These are phyloP conservation scores for Gelatoporia subvermispora DNA, from an alignment of 768 basidiomycete genomes.

Conservation along the genomic window DNA sequence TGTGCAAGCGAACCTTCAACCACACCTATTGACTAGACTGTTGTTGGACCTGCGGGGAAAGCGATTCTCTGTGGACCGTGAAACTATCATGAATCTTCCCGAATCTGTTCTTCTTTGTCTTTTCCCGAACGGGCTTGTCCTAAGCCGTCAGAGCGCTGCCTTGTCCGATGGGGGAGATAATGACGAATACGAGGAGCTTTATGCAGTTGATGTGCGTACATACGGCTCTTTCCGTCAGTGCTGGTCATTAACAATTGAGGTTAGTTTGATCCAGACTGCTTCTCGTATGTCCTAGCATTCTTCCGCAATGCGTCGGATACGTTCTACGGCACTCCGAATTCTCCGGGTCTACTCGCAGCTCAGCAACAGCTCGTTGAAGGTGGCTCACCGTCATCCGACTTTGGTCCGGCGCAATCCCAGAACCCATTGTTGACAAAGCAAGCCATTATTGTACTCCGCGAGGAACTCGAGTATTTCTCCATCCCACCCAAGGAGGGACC, in stretches of 20 bases:
- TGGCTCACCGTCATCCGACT: slow-evolving; percentile 51
- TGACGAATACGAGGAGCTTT: slow-evolving; percentile 86
- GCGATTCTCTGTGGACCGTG: slow-evolving; percentile 92
- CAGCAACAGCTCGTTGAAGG: slow-evolving; percentile 78
- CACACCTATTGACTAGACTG: slow-evolving; percentile 83
- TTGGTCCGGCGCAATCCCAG: slow-evolving; percentile 62
- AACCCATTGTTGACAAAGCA: slow-evolving; percentile 95
- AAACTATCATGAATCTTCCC: slow-evolving; percentile 97
- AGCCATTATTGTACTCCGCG: slow-evolving; percentile 95
- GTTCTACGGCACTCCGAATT: slow-evolving; percentile 82
- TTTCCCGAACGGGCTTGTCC: slow-evolving; percentile 94
- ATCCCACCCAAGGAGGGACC: slow-evolving; percentile 73
- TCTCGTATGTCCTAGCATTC: slow-evolving; percentile 89
- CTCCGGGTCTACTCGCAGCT: slow-evolving; percentile 70
- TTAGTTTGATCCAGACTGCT: slow-evolving; percentile 97
- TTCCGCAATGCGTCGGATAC: slow-evolving; percentile 82
- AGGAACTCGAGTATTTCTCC: slow-evolving; percentile 97
- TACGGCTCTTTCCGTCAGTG: slow-evolving; percentile 5
- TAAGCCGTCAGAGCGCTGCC: slow-evolving; percentile 80
- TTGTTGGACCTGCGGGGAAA: slow-evolving; percentile 88
- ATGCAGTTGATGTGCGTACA: slow-evolving; percentile 89
- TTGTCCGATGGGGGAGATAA: slow-evolving; percentile 70
- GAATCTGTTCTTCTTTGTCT: slow-evolving; percentile 95
- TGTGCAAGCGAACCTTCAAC: slow-evolving; percentile 69
- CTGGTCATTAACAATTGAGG: slow-evolving; percentile 6